These are phyloP conservation scores for Nigrospora oryzae DNA, from an alignment of 2,329 filamentous ascomycete species.

Conservation along the genomic window DNA sequence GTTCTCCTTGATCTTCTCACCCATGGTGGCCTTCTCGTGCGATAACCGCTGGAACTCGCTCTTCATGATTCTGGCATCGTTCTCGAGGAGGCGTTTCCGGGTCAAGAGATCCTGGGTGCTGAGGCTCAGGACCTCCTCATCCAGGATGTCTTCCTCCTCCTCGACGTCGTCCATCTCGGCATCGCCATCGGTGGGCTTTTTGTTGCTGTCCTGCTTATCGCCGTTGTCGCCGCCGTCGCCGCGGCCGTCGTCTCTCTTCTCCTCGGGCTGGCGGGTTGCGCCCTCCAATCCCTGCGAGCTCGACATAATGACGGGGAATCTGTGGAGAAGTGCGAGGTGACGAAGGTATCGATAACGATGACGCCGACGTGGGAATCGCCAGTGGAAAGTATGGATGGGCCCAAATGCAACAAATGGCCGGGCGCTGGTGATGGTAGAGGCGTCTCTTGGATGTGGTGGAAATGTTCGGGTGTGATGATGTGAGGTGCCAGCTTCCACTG, in stretches of 20 bases:
- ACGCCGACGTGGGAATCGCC: not conserved
- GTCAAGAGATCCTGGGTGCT: slow-evolving; percentile 93
- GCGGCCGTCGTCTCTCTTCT: slow-evolving; percentile 45
- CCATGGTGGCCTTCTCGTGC: slow-evolving; percentile 94
- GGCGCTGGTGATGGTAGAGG: not conserved
- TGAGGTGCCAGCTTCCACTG: not conserved
- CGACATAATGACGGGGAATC: slow-evolving; percentile 15
- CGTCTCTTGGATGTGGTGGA: not conserved
- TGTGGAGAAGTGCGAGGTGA: not conserved
- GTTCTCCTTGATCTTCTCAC: slow-evolving; percentile 99
- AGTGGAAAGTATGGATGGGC: no score
- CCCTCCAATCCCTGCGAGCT: slow-evolving; percentile 17
- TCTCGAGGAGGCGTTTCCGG: slow-evolving; percentile 85
- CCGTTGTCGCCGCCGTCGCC: slow-evolving; percentile 48
- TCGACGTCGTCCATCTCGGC: slow-evolving; percentile 87
- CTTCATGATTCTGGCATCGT: slow-evolving; percentile 97
- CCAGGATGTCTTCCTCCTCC: slow-evolving; percentile 73
- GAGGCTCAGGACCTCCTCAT: slow-evolving; percentile 86
- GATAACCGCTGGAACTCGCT: slow-evolving; percentile 90
- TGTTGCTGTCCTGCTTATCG: slow-evolving; percentile 38
- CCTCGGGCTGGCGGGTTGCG: slow-evolving; percentile 22
- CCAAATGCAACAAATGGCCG: no score
- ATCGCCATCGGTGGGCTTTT: slow-evolving; percentile 59
- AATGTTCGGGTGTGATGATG: not conserved
- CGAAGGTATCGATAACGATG: not conserved